phyloP scores from a whole-genome alignment of 768 basidiomycete genomes.

The Atractiella rhizophila region DNA sequence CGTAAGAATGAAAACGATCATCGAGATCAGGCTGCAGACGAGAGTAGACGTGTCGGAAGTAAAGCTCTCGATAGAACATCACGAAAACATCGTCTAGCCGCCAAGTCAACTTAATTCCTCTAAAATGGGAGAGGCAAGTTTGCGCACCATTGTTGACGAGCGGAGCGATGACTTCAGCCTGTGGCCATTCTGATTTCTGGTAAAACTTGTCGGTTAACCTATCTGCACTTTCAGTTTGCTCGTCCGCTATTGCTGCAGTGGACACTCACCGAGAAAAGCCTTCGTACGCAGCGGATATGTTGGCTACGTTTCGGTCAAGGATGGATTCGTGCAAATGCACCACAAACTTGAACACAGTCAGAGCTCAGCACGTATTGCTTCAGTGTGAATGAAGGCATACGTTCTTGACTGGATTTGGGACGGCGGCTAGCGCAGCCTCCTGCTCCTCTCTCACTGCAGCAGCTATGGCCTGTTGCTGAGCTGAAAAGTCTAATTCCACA shows the following conservation, averaged over 20 bases:
- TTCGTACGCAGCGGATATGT: not conserved
- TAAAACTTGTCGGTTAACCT: conserved; percentile 82
- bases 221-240: conserved; percentile 1
- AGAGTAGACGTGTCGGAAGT: conserved; percentile 88
- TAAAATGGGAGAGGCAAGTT: not conserved
- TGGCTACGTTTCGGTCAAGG: not conserved
- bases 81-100: conserved; percentile 66
- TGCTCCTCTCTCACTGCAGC: conserved; percentile 9
- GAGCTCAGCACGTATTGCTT: not conserved
- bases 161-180: conserved; percentile 81
- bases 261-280: not conserved
- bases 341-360: not conserved
- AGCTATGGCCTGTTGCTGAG: conserved; percentile 14
- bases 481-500: conserved; percentile 11
- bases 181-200: conserved; percentile 82
- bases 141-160: conserved; percentile 67
- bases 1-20: conserved; percentile 91
- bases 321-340: not conserved
- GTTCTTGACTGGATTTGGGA: conserved; percentile 10
- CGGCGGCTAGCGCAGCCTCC: conserved; percentile 8
- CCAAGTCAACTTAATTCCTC: not conserved
- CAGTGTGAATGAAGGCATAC: not conserved
- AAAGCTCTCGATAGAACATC: conserved; percentile 84
- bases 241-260: not conserved
- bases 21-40: conserved; percentile 69